Evolutionary conservation across 2,329 filamentous ascomycete species (phyloP).

Genomic region (Metarhizium rileyi): DNA sequence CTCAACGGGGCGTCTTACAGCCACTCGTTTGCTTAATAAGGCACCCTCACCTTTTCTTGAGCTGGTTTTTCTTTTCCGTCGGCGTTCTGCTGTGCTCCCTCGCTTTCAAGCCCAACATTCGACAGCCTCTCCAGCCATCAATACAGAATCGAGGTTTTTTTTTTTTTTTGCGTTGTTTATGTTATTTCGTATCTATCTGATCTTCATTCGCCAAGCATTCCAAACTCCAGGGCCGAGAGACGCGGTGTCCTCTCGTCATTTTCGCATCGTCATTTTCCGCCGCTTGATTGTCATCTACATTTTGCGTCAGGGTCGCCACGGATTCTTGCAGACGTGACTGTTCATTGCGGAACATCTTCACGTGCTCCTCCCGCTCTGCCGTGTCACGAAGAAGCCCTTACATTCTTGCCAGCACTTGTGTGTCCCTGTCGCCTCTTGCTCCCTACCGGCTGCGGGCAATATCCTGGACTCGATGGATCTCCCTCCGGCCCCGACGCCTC

Average conservation of each 20-base stretch:
- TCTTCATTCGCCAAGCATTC: not conserved
- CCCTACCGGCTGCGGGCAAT: not conserved
- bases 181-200: not conserved
- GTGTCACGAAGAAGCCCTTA: conserved; percentile 2
- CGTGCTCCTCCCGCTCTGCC: not conserved
- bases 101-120: not conserved
- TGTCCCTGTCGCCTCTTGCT: conserved; percentile 5
- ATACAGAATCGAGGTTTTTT: not conserved
- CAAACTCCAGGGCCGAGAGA: not conserved
- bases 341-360: not conserved
- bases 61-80: not conserved
- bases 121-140: not conserved
- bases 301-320: not conserved
- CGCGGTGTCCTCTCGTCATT: not conserved
- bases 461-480: conserved; percentile 27
- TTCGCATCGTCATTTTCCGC: not conserved
- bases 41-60: not conserved
- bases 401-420: conserved; percentile 1
- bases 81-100: not conserved
- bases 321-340: not conserved
- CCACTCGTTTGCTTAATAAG: conserved; percentile 4
- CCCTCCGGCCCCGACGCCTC: conserved; percentile 42
- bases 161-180: not conserved
- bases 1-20: not conserved
- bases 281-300: not conserved